phyloP scores from a whole-genome alignment of 345 rosid genomes.

The Salix viminalis region DNA sequence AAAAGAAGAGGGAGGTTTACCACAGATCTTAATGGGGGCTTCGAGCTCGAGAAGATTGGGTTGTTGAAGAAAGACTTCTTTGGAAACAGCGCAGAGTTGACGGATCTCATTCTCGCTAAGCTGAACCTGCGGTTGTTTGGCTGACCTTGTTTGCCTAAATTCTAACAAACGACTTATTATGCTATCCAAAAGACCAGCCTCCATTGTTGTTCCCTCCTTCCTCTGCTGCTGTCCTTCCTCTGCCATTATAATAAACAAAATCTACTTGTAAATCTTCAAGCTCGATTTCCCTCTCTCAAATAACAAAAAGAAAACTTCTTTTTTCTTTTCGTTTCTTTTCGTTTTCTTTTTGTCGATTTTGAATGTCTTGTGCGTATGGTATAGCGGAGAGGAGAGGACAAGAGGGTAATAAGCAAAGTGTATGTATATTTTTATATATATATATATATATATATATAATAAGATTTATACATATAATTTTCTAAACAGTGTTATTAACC shows the following conservation, averaged over 20 bases:
- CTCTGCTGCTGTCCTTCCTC: constrained; percentile 46
- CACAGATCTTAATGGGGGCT: constrained; percentile 96
- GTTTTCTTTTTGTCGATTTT: neutral
- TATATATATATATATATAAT: too few species aligned
- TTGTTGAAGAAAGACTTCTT: constrained; percentile 75
- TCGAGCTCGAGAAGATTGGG: constrained; percentile 86
- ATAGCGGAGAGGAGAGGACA: too few species aligned
- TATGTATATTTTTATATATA: neutral
- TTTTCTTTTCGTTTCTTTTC: too few species aligned
- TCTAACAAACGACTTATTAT: constrained; percentile 65
- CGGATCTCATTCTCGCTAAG: constrained; percentile 85
- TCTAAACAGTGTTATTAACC: too few species aligned
- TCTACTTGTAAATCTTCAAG: constrained; percentile 17
- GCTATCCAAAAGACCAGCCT: constrained; percentile 60
- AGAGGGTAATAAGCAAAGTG: neutral
- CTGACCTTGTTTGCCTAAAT: constrained; percentile 55
- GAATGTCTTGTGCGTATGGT: neutral
- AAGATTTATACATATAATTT: too few species aligned
- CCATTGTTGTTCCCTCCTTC: constrained; percentile 28
- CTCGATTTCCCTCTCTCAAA: neutral
- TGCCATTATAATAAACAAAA: constrained; percentile 39
- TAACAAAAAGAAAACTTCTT: neutral
- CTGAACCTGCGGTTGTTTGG: constrained; percentile 61
- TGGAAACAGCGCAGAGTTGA: constrained; percentile 59
- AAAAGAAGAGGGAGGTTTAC: constrained; percentile 21